Base-by-base conservation (phyloP, 2,329 filamentous ascomycete species). In the Cordyceps farinosa region DNA sequence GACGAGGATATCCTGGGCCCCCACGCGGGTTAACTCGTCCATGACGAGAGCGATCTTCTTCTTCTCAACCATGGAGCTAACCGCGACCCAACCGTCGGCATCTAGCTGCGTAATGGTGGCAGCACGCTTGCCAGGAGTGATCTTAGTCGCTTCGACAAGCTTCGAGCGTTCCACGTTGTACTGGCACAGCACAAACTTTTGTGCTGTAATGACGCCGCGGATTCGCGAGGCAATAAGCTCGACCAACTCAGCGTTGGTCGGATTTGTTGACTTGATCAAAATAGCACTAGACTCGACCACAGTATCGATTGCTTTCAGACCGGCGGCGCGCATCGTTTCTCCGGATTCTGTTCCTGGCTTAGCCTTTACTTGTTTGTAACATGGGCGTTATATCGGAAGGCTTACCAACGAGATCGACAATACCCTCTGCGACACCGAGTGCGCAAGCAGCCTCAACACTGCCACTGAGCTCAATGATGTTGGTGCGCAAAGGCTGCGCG, bases 371-470 rank as follows among this genome's bases (percentile, higher is more conserved):
- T 29, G 0, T 6, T 2, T 32, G 29, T 34, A 34, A 15, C 5
- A n/a, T 54, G 8, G 27, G 32, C 11, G 29, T 29, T 38, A 40
- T 10, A 11, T 29, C 13, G 38, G 22, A 15, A 10, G 27, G 85
- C 90, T 74, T 78, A 95, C 92, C 92, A 73, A 99, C 95, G 64
- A 99, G 87, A 79, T 99, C 95, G 53, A 99, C 92, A 74, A 99
- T 97, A 57, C 94, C 95, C 74, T 98, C 94, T 50, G 95, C 95
- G 34, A 98, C 93, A 60, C 95, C 95, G 61, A 99, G 81, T 27
- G 95, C 94, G 74, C 95, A 99, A 45, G 95, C 94, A 58, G 95
- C 94, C 79, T 99, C 95, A 40, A 99, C 95, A 82, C 94, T 98
- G 17, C 95, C 95, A 67, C 94, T 95, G 65, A 98, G 85, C 77